phyloP scores from a whole-genome alignment of 768 basidiomycete species.

The Hygrocybe coccinea region DNA sequence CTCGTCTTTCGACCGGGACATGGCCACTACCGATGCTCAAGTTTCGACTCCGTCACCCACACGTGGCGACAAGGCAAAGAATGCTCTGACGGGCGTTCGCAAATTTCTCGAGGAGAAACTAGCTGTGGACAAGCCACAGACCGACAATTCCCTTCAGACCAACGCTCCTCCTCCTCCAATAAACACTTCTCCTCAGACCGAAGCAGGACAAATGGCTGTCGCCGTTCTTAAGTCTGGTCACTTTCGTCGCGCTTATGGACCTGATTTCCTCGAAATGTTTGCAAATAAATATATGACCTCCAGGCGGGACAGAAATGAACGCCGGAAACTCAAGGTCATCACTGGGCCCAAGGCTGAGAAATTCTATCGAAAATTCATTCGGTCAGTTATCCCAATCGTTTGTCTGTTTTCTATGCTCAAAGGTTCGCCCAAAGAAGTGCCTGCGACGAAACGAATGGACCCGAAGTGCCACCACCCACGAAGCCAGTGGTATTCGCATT shows the following conservation, averaged over 20 bases:
- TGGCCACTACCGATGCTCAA: not conserved
- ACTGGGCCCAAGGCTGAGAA: constrained; percentile 38
- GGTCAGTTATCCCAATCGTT: constrained; percentile 21
- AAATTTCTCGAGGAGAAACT: not conserved
- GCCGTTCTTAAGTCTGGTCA: constrained; percentile 8
- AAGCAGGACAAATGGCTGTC: not conserved
- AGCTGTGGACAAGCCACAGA: not conserved
- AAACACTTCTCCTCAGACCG: not conserved
- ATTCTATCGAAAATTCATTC: constrained; percentile 39
- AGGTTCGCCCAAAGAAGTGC: not conserved
- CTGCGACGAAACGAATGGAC: not conserved
- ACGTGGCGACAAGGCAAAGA: not conserved
- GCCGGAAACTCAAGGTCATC: constrained; percentile 38
- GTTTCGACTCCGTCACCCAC: not conserved
- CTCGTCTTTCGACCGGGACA: too few relatives aligned
- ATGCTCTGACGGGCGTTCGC: not conserved
- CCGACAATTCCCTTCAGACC: not conserved
- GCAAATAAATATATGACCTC: constrained; percentile 29
- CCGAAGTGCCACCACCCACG: constrained; percentile 12
- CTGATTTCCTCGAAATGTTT: constrained; percentile 43
- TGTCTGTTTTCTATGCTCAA: not conserved
- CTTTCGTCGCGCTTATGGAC: constrained; percentile 41
- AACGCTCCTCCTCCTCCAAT: not conserved
- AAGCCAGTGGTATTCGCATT: constrained; percentile 45
- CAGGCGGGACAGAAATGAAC: constrained; percentile 22